Evolutionary conservation across 208 protist genomes (phyloP), one percentile per base, ranked within the genome.

Genomic region (Crithidia mellificae): DNA sequence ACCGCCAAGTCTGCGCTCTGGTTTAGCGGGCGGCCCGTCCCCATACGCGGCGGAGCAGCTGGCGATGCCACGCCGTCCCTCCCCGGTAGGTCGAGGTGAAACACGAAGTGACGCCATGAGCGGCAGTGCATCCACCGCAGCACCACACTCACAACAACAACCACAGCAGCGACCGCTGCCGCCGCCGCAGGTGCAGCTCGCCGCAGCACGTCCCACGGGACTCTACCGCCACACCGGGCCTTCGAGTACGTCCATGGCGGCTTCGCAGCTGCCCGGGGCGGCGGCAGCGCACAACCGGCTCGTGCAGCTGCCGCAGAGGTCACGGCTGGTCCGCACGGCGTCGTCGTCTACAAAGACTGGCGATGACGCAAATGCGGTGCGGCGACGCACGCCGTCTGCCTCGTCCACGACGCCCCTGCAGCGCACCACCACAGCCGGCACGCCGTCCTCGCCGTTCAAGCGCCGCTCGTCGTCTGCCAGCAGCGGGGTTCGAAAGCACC

Each of bases 11-110:
- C 68, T 73, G 22, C 47, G 59, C 39, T 49, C 46, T 41, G 61
- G 38, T 17, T 15, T 15, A 8, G 24, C n/a, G 15, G 68, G 39
- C 0, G n/a, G n/a, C n/a, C 58, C 58, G 2, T 74, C 68, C 11
- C 68, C 68, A 6, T 74, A 68, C 25, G 32, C 68, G 8, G 68
- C 43, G 20, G 59, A 62, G 17, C 58, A 63, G 43, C 68, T 74
- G 20, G 59, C 43, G 38, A 66, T 74, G 68, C 68, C 59, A 54
- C 68, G 68, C 8, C 57, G 58, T 7, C 49, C 47, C 6, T 46
- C 41, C 4, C 49, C 46, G n/a, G n/a, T n/a, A n/a, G n/a, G n/a
- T n/a, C n/a, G n/a, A n/a, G n/a, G n/a, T n/a, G n/a, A n/a, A n/a
- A n/a, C n/a, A n/a, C n/a, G n/a, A n/a, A n/a, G n/a, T n/a, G n/a